phyloP scores from a whole-genome alignment of 2,329 filamentous ascomycete genomes.

The Thermomyces lanuginosus region DNA sequence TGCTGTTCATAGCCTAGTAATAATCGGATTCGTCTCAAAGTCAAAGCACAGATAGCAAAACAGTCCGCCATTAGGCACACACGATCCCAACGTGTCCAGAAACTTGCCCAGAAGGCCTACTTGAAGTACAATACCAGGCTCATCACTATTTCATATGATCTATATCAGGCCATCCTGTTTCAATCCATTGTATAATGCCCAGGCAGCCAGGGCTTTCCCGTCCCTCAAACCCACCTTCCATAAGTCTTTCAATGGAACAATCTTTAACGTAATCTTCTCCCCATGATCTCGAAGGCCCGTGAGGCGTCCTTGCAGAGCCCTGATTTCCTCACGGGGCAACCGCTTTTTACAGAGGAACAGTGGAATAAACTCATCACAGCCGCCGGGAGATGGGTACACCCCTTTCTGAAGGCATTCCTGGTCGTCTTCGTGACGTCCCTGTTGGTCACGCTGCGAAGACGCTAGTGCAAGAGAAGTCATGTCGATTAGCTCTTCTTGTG shows the following conservation, averaged over 20 bases:
- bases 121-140: no score
- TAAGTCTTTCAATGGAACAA: constrained; percentile 34
- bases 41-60: no score
- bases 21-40: no score
- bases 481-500: constrained; percentile 35
- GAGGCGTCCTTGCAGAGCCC: constrained; percentile 35
- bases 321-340: constrained; percentile 32
- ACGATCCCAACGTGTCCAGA: no score
- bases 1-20: no score
- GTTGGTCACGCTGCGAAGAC: constrained; percentile 4
- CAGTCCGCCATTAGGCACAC: no score
- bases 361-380: constrained; percentile 43
- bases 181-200: constrained; percentile 39
- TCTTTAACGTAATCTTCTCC: constrained; percentile 43
- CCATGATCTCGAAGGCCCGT: constrained; percentile 39
- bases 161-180: constrained; percentile 30
- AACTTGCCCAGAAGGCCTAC: no score
- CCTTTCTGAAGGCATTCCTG: constrained; percentile 31
- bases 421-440: constrained; percentile 6
- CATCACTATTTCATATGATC: neutral
- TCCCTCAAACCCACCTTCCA: constrained; percentile 41
- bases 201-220: constrained; percentile 39
- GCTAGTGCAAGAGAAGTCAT: constrained; percentile 36
- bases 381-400: constrained; percentile 39
- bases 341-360: constrained; percentile 40